Conservation (phyloP, 148 eudicot genomes). For the Silene conica region DNA sequence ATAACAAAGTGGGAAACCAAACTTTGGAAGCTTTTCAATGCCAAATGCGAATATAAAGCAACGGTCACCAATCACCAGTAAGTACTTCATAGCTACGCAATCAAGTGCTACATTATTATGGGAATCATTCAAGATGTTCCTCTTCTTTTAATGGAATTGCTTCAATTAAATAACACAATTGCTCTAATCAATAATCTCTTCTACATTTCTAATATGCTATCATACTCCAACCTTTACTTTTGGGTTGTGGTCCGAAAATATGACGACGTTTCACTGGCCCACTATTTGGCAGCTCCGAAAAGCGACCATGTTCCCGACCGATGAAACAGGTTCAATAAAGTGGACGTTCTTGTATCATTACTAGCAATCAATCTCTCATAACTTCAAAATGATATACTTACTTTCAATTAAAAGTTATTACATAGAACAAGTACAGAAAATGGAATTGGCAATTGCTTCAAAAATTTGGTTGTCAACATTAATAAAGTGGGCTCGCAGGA, state of each 20-base stretch:
- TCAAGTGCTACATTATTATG: background rate
- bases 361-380: background rate
- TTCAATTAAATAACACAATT: too few species aligned
- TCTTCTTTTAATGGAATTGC: background rate
- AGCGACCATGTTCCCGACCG: too few species aligned
- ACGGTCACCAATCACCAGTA: background rate
- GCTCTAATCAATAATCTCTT: too few species aligned
- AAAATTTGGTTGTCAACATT: background rate
- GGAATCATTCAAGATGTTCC: background rate
- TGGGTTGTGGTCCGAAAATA: too few species aligned
- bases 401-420: background rate
- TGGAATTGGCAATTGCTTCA: constrained; percentile 7
- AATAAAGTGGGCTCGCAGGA: background rate
- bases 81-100: background rate
- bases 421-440: constrained; percentile 7
- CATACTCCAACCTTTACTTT: too few species aligned
- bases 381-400: constrained; percentile 16
- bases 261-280: too few species aligned
- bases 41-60: background rate
- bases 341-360: too few species aligned
- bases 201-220: too few species aligned
- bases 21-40: too few species aligned
- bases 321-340: too few species aligned
- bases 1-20: too few species aligned
- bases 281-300: too few species aligned